phyloP scores from a whole-genome alignment of 2,329 filamentous ascomycete genomes.

The Bertia moriformis region DNA sequence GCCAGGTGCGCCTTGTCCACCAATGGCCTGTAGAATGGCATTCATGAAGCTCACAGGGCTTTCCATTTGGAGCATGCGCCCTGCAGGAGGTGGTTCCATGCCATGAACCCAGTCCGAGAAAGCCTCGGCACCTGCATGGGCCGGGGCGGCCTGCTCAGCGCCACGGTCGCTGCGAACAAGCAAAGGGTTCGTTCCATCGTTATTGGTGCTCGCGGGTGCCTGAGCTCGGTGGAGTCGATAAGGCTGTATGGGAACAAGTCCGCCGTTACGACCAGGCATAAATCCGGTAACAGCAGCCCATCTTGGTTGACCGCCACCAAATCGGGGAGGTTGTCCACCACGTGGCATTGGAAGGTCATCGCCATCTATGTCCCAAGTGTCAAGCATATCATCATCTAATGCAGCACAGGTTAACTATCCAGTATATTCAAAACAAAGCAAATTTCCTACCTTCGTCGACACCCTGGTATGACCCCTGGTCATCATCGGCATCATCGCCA shows the following conservation, averaged over 20 bases:
- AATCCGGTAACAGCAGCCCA: neutral
- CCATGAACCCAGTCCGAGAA: neutral
- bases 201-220: neutral
- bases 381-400: neutral
- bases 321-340: neutral
- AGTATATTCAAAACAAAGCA: too few species aligned
- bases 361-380: neutral
- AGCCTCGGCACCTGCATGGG: neutral
- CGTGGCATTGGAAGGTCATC: neutral
- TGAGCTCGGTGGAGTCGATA: neutral
- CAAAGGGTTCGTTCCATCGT: neutral
- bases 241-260: neutral
- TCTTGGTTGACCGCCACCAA: neutral
- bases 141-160: neutral
- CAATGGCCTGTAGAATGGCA: neutral
- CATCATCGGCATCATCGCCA: neutral
- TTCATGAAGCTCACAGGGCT: constrained; percentile 1
- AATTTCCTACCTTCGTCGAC: neutral
- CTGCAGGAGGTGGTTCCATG: neutral
- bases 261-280: neutral
- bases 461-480: neutral
- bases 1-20: neutral
- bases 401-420: too few species aligned
- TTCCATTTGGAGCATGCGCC: neutral
- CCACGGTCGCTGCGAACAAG: neutral